Base-by-base conservation (phyloP, 257 asterid species). In the Schizonepeta tenuifolia region DNA sequence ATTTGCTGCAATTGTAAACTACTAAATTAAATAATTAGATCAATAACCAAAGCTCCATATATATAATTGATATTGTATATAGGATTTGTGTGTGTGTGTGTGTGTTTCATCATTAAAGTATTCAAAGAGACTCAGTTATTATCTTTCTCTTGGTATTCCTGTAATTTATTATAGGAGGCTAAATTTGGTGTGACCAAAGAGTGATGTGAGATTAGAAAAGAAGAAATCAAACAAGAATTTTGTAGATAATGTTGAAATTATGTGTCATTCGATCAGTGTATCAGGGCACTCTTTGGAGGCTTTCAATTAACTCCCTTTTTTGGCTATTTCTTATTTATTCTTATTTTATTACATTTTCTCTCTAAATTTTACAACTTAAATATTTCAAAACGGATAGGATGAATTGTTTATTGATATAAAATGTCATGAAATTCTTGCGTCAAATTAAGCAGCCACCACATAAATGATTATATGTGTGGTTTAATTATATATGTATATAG, bases 171-270 rank as follows among this genome's bases (percentile, higher is more conserved):
- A 44, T 9, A 10, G 17, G 28, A 66, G 43, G 17, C 38, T 18
- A 53, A 68, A 51, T 31, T 35, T 10, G 35, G 18, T 51, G 14
- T 68, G 36, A 8, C 40, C 18, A 6, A 67, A 44, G 54, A 14
- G 13, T 33, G 62, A 50, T 53, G 64, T 68, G 73, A 51, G 51
- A 35, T 33, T 11, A 53, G 15, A 3, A 15, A 51, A 51, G 43
- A 65, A 64, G 69, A 31, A 9, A 11, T 36, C 28, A 33, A 38
- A 20, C 33, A 7, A 68, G 33, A 51, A 55, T 68, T 68, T 68
- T 35, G 15, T 33, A 21, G 73, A 51, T 68, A 68, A 20, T 35
- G 24, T 28, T 49, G 6, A 26, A 24, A 65, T 15, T 59, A 46
- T 26, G 44, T 26, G 71, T 65, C 43, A 28, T 68, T 51, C 15